These are phyloP conservation scores for Onygenales sp. DNA, from an alignment of 2,329 filamentous ascomycete genomes.

Conservation along the genomic window DNA sequence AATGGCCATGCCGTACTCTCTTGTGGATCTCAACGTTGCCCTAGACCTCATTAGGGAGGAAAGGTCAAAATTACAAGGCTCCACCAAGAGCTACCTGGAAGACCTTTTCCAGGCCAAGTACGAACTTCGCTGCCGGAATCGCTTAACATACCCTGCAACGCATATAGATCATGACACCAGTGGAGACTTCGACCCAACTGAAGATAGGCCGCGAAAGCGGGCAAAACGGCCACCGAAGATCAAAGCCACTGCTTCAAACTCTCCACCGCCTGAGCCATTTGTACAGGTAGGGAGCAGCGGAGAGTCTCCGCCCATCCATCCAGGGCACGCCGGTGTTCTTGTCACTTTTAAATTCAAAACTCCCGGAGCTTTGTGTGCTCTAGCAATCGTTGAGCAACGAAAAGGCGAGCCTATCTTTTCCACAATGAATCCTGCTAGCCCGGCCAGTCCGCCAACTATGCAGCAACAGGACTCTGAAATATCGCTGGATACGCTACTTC, in stretches of 20 bases:
- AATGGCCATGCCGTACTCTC: slow-evolving; percentile 1
- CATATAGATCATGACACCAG: slow-evolving; percentile 28
- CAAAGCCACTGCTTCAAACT: not conserved
- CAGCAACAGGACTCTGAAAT: too few species aligned
- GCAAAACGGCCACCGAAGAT: not conserved
- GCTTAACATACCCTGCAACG: slow-evolving; percentile 8
- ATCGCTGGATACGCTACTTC: too few species aligned
- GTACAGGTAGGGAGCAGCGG: not conserved
- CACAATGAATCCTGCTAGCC: too few species aligned
- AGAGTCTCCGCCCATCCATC: not conserved
- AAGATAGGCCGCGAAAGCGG: not conserved
- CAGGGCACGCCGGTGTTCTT: not conserved
- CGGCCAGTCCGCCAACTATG: too few species aligned
- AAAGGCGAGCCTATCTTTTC: not conserved
- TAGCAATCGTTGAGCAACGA: not conserved
- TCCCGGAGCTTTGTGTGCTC: not conserved
- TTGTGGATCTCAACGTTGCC: not conserved
- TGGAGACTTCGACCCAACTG: slow-evolving; percentile 23
- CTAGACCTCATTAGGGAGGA: not conserved
- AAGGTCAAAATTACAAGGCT: not conserved
- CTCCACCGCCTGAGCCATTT: not conserved
- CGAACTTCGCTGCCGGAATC: not conserved
- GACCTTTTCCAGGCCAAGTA: not conserved
- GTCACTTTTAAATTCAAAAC: not conserved
- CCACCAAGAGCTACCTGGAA: not conserved